Conservation (phyloP, 1,139 yeast species). For the Pichia sp. region DNA sequence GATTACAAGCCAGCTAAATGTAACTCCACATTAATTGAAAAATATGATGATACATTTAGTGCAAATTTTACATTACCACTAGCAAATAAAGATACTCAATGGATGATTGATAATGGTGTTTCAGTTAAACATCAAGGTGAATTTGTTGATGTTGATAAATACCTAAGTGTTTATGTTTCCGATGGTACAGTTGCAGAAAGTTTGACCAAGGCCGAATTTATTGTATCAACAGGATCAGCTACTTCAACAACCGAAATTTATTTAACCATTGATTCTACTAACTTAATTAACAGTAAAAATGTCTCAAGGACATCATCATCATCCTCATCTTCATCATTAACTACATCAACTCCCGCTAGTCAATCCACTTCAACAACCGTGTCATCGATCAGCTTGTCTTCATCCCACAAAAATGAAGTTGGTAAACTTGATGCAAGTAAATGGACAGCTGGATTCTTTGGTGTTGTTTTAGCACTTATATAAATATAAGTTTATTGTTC, state of each 20-base stretch:
- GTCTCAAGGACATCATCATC: not conserved
- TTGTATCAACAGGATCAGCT: conserved; percentile 40
- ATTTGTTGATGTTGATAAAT: conserved; percentile 33
- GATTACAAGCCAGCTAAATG: conserved; percentile 42
- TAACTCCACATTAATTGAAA: conserved; percentile 42
- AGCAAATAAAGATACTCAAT: conserved; percentile 37
- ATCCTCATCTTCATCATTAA: not conserved
- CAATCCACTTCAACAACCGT: conserved; percentile 30
- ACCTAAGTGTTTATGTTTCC: conserved; percentile 13
- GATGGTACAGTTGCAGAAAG: conserved; percentile 8
- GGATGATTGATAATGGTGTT: conserved; percentile 46
- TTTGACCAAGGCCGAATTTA: conserved; percentile 36
- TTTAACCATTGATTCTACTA: conserved; percentile 22
- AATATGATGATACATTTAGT: conserved; percentile 33
- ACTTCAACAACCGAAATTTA: conserved; percentile 16
- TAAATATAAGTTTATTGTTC: not conserved
- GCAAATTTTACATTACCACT: conserved; percentile 39
- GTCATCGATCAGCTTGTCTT: conserved; percentile 19
- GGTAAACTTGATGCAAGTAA: conserved; percentile 6
- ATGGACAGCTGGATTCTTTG: conserved; percentile 9
- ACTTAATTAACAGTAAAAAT: conserved; percentile 36
- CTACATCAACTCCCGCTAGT: not conserved
- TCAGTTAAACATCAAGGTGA: conserved; percentile 44
- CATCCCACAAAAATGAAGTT: conserved; percentile 16
- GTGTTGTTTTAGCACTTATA: conserved; percentile 12